Base-by-base conservation (phyloP, 495 filamentous ascomycete species). In the Penicillium malachiteum region DNA sequence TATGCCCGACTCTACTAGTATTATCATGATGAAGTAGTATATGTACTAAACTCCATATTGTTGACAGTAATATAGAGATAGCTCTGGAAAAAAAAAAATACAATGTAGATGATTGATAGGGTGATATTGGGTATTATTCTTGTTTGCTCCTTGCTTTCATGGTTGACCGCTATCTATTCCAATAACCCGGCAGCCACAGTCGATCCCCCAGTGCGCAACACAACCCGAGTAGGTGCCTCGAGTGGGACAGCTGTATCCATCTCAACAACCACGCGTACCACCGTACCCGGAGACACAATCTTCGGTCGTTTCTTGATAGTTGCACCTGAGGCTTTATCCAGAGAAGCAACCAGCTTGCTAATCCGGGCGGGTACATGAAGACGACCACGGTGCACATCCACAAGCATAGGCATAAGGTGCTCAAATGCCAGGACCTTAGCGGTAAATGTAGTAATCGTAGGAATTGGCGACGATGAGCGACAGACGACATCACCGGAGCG, bases 371-470 rank as follows among this genome's bases (percentile, higher is more conserved):
- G 80, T 0, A 84, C 83, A 70, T 96, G 88, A 52, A 97, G 73
- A 31, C 91, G 79, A 2, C 95, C 95, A 21, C 89, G 78, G 68
- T 95, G 91, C 14, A 97, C 82, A 63, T 96, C 94, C 35, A 97
- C 85, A 53, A 81, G 78, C 85, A 92, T 92, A 3, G 94, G 94
- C 69, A 89, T 85, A 32, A 98, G 63, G 49, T 90, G 85, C 57
- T 96, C 90, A 67, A 97, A 95, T 3, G 92, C 91, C 32, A 96
- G 75, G 4, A 94, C 81, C 76, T 97, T 96, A 40, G 86, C 75
- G 10, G 81, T 88, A 59, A 97, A 93, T 9, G 73, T 78, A 30
- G 83, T 85, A 41, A 89, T 68, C 52, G 85, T 86, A 10, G 74
- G 68, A 40, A 96, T 87, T 0, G 90, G 89, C 5, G 83, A 71